Conservation (phyloP, 768 basidiomycete species). For the Cystobasidiopsis lactophilus region DNA sequence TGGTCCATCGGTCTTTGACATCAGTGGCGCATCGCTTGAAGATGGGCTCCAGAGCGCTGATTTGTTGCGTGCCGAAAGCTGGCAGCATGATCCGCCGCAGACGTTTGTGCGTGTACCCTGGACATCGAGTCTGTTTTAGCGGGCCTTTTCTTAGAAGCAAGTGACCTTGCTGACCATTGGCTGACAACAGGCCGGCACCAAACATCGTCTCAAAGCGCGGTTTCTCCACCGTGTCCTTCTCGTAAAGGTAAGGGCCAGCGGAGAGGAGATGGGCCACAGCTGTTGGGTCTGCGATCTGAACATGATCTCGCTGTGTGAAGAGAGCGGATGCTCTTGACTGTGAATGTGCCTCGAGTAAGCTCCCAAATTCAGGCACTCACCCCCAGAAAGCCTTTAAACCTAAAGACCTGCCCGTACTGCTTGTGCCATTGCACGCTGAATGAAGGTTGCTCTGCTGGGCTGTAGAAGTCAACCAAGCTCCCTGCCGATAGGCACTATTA, state of each 20-base stretch:
- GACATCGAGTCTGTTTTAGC: too few species aligned
- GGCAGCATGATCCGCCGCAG: not conserved
- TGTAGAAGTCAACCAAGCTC: slow-evolving; percentile 1
- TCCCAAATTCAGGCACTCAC: not conserved
- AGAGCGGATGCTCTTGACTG: not conserved
- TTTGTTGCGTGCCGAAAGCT: not conserved
- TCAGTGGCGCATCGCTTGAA: not conserved
- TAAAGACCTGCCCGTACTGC: not conserved
- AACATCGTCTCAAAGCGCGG: not conserved
- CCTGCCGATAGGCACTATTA: too few species aligned
- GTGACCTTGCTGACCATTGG: not conserved
- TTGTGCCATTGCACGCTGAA: not conserved
- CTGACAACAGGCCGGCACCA: not conserved
- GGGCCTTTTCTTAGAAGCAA: too few species aligned
- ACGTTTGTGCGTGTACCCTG: not conserved
- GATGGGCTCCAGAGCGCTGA: not conserved
- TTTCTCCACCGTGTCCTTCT: slow-evolving; percentile 2
- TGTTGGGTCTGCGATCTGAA: not conserved
- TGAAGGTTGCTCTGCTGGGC: not conserved
- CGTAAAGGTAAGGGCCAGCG: not conserved
- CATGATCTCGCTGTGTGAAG: not conserved
- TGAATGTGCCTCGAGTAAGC: too few species aligned
- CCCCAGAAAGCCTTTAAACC: not conserved
- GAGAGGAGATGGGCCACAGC: not conserved
- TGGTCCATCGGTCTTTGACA: not conserved